phyloP scores from a whole-genome alignment of 106 monocot species.

The Acorus calamus region DNA sequence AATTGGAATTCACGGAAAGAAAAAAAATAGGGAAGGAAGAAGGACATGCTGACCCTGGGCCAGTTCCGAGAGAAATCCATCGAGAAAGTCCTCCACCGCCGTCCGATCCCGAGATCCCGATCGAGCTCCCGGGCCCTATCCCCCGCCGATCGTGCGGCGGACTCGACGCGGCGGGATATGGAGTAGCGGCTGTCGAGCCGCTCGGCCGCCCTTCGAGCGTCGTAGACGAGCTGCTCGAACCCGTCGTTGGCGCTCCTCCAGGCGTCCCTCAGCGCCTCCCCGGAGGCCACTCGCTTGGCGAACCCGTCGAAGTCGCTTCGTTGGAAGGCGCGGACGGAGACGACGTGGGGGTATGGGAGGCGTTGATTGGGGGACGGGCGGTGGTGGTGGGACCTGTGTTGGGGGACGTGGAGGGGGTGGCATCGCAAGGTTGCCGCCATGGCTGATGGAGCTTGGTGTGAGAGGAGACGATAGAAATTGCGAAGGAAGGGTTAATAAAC shows the following conservation, averaged over 20 bases:
- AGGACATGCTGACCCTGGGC: conserved; percentile 59
- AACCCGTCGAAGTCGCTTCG: conserved; percentile 63
- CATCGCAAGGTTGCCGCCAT: too few species aligned
- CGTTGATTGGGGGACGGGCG: background rate
- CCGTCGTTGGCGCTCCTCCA: conserved; percentile 79
- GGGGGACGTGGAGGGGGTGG: background rate
- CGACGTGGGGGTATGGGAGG: background rate
- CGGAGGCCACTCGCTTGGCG: conserved; percentile 49
- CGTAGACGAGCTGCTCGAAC: conserved; percentile 62
- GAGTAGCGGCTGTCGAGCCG: conserved; percentile 58
- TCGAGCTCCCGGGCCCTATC: conserved; percentile 57
- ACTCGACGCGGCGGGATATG: conserved; percentile 45
- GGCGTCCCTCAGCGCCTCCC: conserved; percentile 59
- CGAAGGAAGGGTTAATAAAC: too few species aligned
- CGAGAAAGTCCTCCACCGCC: conserved; percentile 52
- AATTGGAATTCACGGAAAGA: background rate
- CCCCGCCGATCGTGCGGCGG: conserved; percentile 35
- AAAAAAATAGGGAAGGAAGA: background rate
- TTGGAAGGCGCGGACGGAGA: conserved; percentile 40
- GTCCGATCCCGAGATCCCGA: conserved; percentile 61
- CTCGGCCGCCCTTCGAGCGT: conserved; percentile 56
- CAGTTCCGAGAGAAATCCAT: conserved; percentile 77
- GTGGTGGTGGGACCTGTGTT: conserved; percentile 3
- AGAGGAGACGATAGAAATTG: too few species aligned
- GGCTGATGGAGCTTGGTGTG: too few species aligned